A percentile compares a stretch with the other conserved stretches of the same genome.
Evolutionary conservation across 2,329 filamentous ascomycete genomes (phyloP).

Genomic region (Ophiostoma fasciatum): DNA sequence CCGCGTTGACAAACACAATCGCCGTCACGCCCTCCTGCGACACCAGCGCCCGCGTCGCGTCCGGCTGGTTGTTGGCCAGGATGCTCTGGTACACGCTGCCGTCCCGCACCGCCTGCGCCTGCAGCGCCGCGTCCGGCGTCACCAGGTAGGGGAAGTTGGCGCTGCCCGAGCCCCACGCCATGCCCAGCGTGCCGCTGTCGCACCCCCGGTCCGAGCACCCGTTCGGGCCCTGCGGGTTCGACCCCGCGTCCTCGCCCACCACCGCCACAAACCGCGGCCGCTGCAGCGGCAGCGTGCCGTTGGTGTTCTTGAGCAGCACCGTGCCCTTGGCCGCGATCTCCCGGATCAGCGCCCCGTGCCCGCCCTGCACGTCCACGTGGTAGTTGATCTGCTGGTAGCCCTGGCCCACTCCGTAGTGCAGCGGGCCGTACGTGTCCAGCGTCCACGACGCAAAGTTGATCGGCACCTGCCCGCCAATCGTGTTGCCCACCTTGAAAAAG

Average conservation of each 20-base stretch:
- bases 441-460: slow-evolving; percentile 90
- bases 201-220: slow-evolving; percentile 56
- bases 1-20: slow-evolving; percentile 81
- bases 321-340: slow-evolving; percentile 66
- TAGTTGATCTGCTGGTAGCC: slow-evolving; percentile 50
- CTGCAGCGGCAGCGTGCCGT: slow-evolving; percentile 60
- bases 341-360: slow-evolving; percentile 61
- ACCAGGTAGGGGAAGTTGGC: slow-evolving; percentile 62
- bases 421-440: slow-evolving; percentile 54
- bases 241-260: slow-evolving; percentile 71
- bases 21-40: slow-evolving; percentile 50
- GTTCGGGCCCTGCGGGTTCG: slow-evolving; percentile 62
- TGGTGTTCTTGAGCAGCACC: slow-evolving; percentile 77
- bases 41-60: slow-evolving; percentile 45
- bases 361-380: slow-evolving; percentile 67
- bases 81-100: slow-evolving; percentile 49
- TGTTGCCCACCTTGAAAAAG: slow-evolving; percentile 48
- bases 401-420: slow-evolving; percentile 49
- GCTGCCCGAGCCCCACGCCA: slow-evolving; percentile 68
- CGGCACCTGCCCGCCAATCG: slow-evolving; percentile 29
- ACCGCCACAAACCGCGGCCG: slow-evolving; percentile 62
- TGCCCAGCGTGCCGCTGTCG: slow-evolving; percentile 47
- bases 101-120: slow-evolving; percentile 45
- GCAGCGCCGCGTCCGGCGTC: slow-evolving; percentile 57
- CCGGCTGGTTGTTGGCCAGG: slow-evolving; percentile 47